phyloP scores from a whole-genome alignment of 257 asterid genomes.

The Nyctanthes arbortristis region DNA sequence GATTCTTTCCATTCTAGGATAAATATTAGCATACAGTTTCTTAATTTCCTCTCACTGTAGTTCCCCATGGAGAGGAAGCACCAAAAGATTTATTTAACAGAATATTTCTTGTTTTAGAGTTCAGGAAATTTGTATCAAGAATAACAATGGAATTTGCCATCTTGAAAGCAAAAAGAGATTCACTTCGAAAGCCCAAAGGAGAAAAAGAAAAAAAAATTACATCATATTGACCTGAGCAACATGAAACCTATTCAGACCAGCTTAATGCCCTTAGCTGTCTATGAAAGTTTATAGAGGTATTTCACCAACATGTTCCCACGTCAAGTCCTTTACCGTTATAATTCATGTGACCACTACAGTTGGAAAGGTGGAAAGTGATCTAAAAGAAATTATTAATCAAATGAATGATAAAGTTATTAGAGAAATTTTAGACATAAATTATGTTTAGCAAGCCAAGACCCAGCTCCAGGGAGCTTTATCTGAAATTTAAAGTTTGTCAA shows the following conservation, averaged over 20 bases:
- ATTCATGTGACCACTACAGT: not conserved
- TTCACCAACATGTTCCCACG: not conserved
- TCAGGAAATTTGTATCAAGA: not conserved
- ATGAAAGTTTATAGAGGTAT: not conserved
- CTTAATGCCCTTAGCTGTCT: not conserved
- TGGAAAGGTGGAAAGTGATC: not conserved
- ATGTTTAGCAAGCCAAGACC: not conserved
- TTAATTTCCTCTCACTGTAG: not conserved
- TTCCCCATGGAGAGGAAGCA: not conserved
- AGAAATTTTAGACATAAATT: not conserved
- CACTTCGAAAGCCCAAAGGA: not conserved
- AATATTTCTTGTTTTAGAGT: not conserved
- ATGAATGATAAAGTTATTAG: not conserved
- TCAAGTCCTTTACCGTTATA: not conserved
- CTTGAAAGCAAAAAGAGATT: not conserved
- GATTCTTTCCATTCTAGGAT: not conserved
- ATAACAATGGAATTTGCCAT: not conserved
- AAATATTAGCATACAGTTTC: not conserved
- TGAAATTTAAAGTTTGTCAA: too few species aligned
- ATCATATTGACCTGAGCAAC: not conserved
- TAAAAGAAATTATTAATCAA: not conserved
- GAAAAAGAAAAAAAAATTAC: not conserved
- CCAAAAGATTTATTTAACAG: slow-evolving; percentile 1
- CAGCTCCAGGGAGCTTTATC: too few species aligned
- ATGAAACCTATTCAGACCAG: too few species aligned